phyloP scores from a whole-genome alignment of 768 basidiomycete species.

The Phylloporus sp. region DNA sequence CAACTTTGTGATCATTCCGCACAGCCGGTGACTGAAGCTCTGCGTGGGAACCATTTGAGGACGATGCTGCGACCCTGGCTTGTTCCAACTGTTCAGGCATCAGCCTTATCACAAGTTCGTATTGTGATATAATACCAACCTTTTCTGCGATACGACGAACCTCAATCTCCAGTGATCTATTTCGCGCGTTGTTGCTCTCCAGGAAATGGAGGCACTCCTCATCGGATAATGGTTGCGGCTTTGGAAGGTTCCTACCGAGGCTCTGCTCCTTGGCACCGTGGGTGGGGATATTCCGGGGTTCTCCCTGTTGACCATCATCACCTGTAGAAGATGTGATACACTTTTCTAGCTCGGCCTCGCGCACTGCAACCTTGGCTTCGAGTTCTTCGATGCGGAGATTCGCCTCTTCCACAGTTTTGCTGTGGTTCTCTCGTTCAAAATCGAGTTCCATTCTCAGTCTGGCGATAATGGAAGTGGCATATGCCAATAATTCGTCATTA shows the following conservation, averaged over 20 bases:
- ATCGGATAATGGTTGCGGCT: constrained; percentile 26
- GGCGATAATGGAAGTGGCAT: constrained; percentile 44
- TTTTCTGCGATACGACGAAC: constrained; percentile 36
- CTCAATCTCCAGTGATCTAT: constrained; percentile 43
- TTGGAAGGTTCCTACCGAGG: constrained; percentile 1
- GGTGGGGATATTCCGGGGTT: neutral
- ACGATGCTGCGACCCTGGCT: constrained; percentile 8
- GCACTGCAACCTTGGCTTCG: constrained; percentile 50
- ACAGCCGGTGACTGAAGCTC: neutral
- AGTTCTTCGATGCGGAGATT: constrained; percentile 43
- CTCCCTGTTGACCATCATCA: neutral
- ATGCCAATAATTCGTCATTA: constrained; percentile 34
- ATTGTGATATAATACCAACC: constrained; percentile 23
- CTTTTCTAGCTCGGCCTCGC: constrained; percentile 53
- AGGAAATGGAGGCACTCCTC: constrained; percentile 41
- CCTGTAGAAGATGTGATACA: constrained; percentile 20
- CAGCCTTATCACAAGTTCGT: neutral
- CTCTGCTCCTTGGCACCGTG: neutral
- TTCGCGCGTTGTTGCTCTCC: constrained; percentile 36
- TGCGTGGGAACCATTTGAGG: neutral
- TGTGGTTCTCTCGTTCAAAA: constrained; percentile 42
- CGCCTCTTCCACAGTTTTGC: constrained; percentile 35
- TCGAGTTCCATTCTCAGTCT: constrained; percentile 42
- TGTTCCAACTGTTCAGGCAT: constrained; percentile 21
- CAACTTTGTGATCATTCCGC: neutral